These are phyloP conservation scores for Aspergillus nidulans DNA, from an alignment of 495 filamentous ascomycete species.

Conservation along the genomic window DNA sequence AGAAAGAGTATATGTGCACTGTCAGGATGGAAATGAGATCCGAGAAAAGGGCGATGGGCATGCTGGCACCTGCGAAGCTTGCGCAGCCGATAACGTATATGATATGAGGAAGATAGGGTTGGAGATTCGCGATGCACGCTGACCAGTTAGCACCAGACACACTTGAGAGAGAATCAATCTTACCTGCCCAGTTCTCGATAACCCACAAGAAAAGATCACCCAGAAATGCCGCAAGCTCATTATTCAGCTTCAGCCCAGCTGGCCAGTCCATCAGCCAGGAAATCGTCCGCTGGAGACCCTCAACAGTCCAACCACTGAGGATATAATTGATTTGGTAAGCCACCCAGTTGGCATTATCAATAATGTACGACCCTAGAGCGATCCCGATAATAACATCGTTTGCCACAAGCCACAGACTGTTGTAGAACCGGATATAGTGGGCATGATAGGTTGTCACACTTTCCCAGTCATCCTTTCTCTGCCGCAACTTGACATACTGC, in stretches of 20 bases:
- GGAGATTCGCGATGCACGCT: conserved; percentile 70
- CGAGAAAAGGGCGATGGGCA: conserved; percentile 95
- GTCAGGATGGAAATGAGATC: conserved; percentile 90
- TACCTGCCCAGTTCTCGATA: conserved; percentile 92
- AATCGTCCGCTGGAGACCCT: conserved; percentile 84
- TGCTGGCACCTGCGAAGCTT: conserved; percentile 89
- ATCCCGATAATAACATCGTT: conserved; percentile 99
- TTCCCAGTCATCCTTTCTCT: conserved; percentile 88
- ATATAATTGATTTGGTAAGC: conserved; percentile 75
- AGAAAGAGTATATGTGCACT: conserved; percentile 95
- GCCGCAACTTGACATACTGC: conserved; percentile 86
- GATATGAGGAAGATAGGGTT: conserved; percentile 75
- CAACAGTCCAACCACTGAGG: conserved; percentile 78
- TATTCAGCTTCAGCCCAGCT: conserved; percentile 97
- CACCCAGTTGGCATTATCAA: conserved; percentile 86
- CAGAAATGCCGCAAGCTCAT: conserved; percentile 86
- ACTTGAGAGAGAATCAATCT: conserved; percentile 14
- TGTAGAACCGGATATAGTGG: conserved; percentile 99
- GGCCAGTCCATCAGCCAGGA: conserved; percentile 96
- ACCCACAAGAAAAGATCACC: conserved; percentile 97
- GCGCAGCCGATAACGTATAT: conserved; percentile 94
- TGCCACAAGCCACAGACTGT: conserved; percentile 96
- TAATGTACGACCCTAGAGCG: conserved; percentile 91
- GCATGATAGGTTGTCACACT: conserved; percentile 93
- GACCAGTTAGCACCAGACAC: conserved; percentile 15